These are phyloP conservation scores for Avicennia marina DNA, from an alignment of 257 asterid genomes.

Conservation along the genomic window DNA sequence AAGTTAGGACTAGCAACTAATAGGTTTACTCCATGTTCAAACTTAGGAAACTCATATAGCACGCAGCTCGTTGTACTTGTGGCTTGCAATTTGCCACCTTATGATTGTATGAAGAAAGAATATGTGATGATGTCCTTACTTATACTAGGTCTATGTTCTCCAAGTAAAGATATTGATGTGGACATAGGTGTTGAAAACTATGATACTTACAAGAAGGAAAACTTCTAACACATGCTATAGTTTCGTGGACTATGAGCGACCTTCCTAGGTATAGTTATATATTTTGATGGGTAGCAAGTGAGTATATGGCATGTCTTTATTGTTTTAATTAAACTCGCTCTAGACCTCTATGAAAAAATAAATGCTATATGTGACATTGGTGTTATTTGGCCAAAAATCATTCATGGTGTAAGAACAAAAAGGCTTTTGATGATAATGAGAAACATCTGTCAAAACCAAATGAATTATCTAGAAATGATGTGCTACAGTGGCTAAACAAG, in stretches of 20 bases:
- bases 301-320: background rate
- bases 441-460: background rate
- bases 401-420: slow-evolving; percentile 4
- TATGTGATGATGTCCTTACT: background rate
- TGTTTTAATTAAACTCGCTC: background rate
- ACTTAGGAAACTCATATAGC: background rate
- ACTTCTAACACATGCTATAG: background rate
- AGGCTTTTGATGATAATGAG: slow-evolving; percentile 1
- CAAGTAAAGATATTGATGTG: background rate
- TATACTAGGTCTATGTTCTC: background rate
- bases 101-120: background rate
- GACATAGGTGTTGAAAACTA: background rate
- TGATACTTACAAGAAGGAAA: background rate
- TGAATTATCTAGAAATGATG: background rate
- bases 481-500: background rate
- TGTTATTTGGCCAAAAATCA: slow-evolving; percentile 4
- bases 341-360: background rate
- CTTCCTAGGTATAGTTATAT: background rate
- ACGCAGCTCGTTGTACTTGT: background rate
- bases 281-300: background rate
- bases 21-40: background rate
- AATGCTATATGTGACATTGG: background rate
- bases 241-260: background rate
- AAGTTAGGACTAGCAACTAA: background rate
- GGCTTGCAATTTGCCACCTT: background rate